A percentile compares a stretch with the other conserved stretches of the same genome.
These are phyloP conservation scores for Sclerospora graminicola DNA, from an alignment of 352 stramenopile genomes.

Conservation along the genomic window DNA sequence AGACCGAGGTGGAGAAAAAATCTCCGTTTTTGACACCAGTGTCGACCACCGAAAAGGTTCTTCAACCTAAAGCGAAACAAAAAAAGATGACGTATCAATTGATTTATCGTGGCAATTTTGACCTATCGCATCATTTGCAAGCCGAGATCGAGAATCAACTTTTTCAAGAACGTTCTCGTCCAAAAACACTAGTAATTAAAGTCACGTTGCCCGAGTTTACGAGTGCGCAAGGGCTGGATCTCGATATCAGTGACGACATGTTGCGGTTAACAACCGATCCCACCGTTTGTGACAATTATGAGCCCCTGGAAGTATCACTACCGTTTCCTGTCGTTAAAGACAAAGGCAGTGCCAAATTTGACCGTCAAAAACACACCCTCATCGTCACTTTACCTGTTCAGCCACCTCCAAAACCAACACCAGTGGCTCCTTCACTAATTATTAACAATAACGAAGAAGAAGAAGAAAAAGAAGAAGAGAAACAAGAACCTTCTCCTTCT, in stretches of 20 bases:
- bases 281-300: constrained; percentile 24
- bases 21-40: no score
- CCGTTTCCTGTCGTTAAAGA: constrained; percentile 71
- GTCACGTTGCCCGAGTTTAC: constrained; percentile 45
- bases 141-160: constrained; percentile 24
- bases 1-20: no score
- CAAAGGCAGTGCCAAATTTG: constrained; percentile 73
- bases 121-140: constrained; percentile 70
- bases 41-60: no score
- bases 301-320: constrained; percentile 41
- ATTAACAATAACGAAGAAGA: constrained; percentile 33
- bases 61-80: constrained; percentile 1
- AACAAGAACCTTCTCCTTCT: not conserved
- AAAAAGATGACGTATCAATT: constrained; percentile 47
- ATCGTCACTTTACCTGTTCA: constrained; percentile 75
- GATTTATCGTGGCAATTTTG: constrained; percentile 56
- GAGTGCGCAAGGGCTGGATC: constrained; percentile 44
- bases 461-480: constrained; percentile 3
- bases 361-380: constrained; percentile 65
- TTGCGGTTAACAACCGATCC: constrained; percentile 25
- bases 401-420: constrained; percentile 26
- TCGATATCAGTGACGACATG: constrained; percentile 53
- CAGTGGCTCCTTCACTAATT: constrained; percentile 18
- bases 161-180: constrained; percentile 26
- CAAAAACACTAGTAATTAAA: constrained; percentile 56